phyloP scores from a whole-genome alignment of 2,329 filamentous ascomycete species.

The Phyllosticta citrichinensis region DNA sequence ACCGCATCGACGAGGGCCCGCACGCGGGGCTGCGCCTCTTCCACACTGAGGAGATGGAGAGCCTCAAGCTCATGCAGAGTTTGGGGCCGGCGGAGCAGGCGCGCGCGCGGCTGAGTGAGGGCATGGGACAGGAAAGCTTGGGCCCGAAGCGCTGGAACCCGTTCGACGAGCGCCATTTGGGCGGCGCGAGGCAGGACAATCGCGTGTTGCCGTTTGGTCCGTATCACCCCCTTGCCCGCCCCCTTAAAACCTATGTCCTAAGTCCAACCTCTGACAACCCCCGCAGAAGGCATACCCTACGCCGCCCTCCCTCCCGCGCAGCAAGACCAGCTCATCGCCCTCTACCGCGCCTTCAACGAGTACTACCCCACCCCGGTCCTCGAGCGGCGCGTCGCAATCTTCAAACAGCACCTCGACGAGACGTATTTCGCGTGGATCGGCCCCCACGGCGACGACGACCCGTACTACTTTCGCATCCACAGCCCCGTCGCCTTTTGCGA shows the following conservation, averaged over 20 bases:
- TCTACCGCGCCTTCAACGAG: constrained; percentile 55
- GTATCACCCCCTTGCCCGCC: background rate
- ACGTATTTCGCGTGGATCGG: constrained; percentile 78
- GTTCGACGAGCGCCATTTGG: constrained; percentile 68
- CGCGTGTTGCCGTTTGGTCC: constrained; percentile 55
- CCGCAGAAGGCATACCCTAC: constrained; percentile 50
- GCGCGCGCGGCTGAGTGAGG: constrained; percentile 41
- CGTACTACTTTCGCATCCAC: constrained; percentile 71
- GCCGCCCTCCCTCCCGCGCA: constrained; percentile 40
- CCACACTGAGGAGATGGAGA: constrained; percentile 52
- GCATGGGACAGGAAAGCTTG: constrained; percentile 22
- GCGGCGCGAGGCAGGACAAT: constrained; percentile 71
- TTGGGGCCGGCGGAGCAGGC: constrained; percentile 38
- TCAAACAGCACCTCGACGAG: constrained; percentile 50
- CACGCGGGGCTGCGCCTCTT: constrained; percentile 57
- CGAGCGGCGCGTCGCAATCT: constrained; percentile 43
- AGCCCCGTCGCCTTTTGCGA: constrained; percentile 65
- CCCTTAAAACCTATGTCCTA: background rate
- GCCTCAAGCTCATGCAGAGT: constrained; percentile 60
- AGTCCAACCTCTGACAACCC: background rate
- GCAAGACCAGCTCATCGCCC: constrained; percentile 44
- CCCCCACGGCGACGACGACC: constrained; percentile 52
- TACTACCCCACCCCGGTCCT: constrained; percentile 54
- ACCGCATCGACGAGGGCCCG: constrained; percentile 57
- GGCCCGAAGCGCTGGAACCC: constrained; percentile 61